Percentiles rank a stretch among this genome's conserved stretches.
Evolutionary conservation across 1,284 basidiomycete species (phyloP).

Genomic region (Ceratobasidium sp.): DNA sequence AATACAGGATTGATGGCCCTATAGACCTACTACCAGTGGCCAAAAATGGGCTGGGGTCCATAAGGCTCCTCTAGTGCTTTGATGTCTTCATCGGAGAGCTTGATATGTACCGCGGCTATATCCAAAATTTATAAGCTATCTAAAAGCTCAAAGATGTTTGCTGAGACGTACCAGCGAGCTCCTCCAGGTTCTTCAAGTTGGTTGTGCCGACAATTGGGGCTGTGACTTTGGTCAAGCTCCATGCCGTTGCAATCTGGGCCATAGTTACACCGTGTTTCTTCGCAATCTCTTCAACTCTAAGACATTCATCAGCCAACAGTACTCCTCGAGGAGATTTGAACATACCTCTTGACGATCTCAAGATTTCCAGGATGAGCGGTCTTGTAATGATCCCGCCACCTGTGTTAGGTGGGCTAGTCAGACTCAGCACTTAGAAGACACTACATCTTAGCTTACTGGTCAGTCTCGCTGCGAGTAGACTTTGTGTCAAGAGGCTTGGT

Average conservation of each 20-base stretch:
- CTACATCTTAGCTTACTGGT: slow-evolving; percentile 5
- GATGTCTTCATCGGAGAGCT: slow-evolving; percentile 59
- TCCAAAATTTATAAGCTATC: neutral
- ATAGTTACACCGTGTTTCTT: slow-evolving; percentile 52
- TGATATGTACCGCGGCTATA: slow-evolving; percentile 50
- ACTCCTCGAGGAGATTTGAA: neutral
- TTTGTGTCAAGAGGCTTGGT: slow-evolving; percentile 37
- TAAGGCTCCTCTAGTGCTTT: slow-evolving; percentile 59
- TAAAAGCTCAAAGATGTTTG: no score
- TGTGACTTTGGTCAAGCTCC: slow-evolving; percentile 38
- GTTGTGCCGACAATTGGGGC: slow-evolving; percentile 47
- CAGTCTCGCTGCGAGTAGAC: slow-evolving; percentile 26
- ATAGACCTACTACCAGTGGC: slow-evolving; percentile 47
- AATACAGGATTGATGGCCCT: no score
- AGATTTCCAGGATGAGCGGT: no score
- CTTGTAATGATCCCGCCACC: no score
- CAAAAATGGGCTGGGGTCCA: slow-evolving; percentile 53
- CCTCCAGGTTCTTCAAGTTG: slow-evolving; percentile 44
- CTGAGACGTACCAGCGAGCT: slow-evolving; percentile 39
- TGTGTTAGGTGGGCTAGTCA: neutral
- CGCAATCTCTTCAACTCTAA: slow-evolving; percentile 50
- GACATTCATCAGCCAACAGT: neutral
- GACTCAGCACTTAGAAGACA: neutral
- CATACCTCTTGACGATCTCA: slow-evolving; percentile 32
- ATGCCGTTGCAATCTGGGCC: slow-evolving; percentile 30